phyloP scores from a whole-genome alignment of 352 stramenopile genomes.

The Phytophthora sojae region DNA sequence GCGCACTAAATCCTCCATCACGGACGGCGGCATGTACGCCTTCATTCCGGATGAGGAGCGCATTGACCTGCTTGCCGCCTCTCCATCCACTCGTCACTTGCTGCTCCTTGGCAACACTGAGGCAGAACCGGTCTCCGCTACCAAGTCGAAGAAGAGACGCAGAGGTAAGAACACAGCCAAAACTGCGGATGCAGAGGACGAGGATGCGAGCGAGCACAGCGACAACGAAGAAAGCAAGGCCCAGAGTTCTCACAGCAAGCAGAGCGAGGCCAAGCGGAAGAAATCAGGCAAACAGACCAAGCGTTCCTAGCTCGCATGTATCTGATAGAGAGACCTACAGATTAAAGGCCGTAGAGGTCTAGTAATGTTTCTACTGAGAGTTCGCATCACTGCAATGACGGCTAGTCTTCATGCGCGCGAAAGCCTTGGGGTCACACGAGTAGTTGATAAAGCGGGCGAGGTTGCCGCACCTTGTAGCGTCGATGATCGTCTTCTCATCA shows the following conservation, averaged over 20 bases:
- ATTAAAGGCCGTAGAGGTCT: too few relatives aligned
- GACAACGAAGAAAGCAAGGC: slow-evolving; percentile 12
- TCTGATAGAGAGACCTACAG: not conserved
- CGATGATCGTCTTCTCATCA: slow-evolving; percentile 94
- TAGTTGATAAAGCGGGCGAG: slow-evolving; percentile 98
- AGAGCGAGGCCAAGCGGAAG: slow-evolving; percentile 1
- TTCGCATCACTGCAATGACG: too few relatives aligned
- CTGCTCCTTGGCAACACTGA: slow-evolving; percentile 36
- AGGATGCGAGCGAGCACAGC: slow-evolving; percentile 17
- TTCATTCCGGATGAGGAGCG: slow-evolving; percentile 81
- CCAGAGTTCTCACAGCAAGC: not conserved
- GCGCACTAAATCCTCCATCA: slow-evolving; percentile 91
- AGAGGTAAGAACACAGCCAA: slow-evolving; percentile 20
- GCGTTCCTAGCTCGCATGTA: not conserved
- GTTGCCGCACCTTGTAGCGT: slow-evolving; percentile 94
- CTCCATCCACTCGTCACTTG: slow-evolving; percentile 73
- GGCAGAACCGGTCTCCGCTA: not conserved
- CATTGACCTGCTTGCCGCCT: slow-evolving; percentile 70
- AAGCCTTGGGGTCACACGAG: slow-evolving; percentile 95
- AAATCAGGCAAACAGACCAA: slow-evolving; percentile 17
- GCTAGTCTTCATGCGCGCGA: slow-evolving; percentile 76
- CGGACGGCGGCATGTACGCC: slow-evolving; percentile 80
- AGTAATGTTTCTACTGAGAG: too few relatives aligned
- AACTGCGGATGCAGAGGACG: not conserved
- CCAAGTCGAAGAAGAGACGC: slow-evolving; percentile 34